Evolutionary conservation across 768 basidiomycete genomes (phyloP), one percentile per base, ranked within the genome.

Genomic region (Tylopilus felleus): DNA sequence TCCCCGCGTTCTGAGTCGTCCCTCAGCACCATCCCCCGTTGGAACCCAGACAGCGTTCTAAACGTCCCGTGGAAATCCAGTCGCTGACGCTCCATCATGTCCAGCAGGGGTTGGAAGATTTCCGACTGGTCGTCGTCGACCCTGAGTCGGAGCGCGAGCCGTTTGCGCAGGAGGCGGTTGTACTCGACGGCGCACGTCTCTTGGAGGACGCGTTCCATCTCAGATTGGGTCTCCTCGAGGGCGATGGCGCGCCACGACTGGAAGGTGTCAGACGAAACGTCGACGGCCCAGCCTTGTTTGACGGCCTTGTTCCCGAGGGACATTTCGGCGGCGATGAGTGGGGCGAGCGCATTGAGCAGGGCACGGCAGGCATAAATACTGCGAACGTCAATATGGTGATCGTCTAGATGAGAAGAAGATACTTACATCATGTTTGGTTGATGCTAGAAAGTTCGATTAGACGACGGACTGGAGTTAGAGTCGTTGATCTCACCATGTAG

Each of bases 51-150:
- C 9, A 99, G 75, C 4, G 69, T 74, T 23, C 96, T 83, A 79
- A 98, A 92, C 4, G 93, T 87, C 14, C 81, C 78, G 64, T 93
- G 85, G 72, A 93, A 96, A 72, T 98, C 97, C n/a, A 98, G 77
- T 47, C 76, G 74, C 58, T 93, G 82, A 2, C 70, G 67, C 52
- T 86, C 81, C 73, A 98, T 80, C 31, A 95, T 70, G 38, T 81
- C 75, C n/a, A 98, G 76, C 39, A 95, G 77, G 1, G 88, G 86
- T 8, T 77, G 77, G 57, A 86, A 75, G 39, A 95, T 65, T 35
- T 68, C 62, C 1, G 72, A 63, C 52, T 89, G 85, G 71, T 97
- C 93, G 1, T 68, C 73, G 2, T 74, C 51, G 22, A 81, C 76
- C 27, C 73, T 59, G n/a, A 74, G 76, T 41, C 79, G 77, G 29